Base-by-base conservation (phyloP, 768 basidiomycete genomes). In the Infundibulicybe gibba region DNA sequence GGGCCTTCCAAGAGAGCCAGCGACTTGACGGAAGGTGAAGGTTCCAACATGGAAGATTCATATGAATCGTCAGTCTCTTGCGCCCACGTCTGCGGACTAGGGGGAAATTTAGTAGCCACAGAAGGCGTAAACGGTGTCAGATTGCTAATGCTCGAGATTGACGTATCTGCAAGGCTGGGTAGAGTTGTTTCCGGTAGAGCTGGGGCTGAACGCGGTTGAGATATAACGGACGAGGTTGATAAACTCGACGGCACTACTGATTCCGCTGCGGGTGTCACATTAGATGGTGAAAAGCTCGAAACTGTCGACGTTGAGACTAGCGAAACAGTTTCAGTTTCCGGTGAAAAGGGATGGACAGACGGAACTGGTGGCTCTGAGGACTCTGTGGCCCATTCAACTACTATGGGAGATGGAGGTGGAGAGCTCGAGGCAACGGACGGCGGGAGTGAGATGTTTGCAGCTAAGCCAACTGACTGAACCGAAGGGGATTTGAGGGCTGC, bases 41-140 rank as follows among this genome's bases (percentile, higher is more conserved):
- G 82, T 5, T 68, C 70, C 17, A 92, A 68, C n/a, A 86, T 66
- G 1, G 87, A 86, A 0, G 90, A 90, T 16, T 90, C 88, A 51
- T 85, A 91, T 0, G 89, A 85, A 9, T 71, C 58, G 45, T 87
- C 81, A 0, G 82, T 84, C 55, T 81, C 82, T 2, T 74, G 61
- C 2, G 76, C 80, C 84, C 86, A 90, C 56, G 43, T 51, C 16
- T 61, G 66, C 50, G 57, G 72, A 50, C 66, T 75, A 15, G 60
- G 65, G 15, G 73, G 69, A 1, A 59, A 59, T 3, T 66, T 63
- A 2, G 68, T 67, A 12, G 59, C 60, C 4, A 66, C 63, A 35
- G 64, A 48, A 44, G 69, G 53, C 2, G 74, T 76, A 3, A 74
- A 66, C 32, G 75, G 68, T 0, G 75, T 70, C 37, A 75, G 53